Evolutionary conservation across 2,329 filamentous ascomycete genomes (phyloP).

Genomic region (Dichotomopilus funicola): DNA sequence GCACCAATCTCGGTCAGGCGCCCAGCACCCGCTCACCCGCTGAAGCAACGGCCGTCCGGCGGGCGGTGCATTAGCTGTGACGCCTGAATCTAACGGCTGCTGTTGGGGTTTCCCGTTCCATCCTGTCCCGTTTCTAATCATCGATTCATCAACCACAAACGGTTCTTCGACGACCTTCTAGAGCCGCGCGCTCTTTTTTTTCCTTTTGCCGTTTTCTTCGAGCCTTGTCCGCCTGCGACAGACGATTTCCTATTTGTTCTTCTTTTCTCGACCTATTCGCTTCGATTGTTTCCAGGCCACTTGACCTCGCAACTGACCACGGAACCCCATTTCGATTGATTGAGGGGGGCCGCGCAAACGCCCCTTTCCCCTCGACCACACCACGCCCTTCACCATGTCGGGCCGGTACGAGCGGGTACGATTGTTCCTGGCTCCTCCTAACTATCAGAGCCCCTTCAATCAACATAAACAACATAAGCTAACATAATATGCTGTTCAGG

Average conservation of each 20-base stretch:
- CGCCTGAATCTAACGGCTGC: neutral
- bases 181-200: neutral
- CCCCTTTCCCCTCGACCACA: neutral
- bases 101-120: neutral
- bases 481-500: conserved; percentile 32
- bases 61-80: neutral
- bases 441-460: neutral
- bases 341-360: neutral
- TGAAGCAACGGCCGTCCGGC: neutral
- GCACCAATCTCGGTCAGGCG: conserved; percentile 4
- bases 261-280: neutral
- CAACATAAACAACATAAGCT: neutral
- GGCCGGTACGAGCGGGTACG: conserved; percentile 54
- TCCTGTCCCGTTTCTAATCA: neutral
- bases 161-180: neutral
- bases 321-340: neutral
- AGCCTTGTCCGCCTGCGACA: too few relatives aligned
- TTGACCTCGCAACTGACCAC: neutral
- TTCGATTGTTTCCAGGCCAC: neutral
- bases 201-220: neutral
- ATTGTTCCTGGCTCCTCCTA: conserved; percentile 2
- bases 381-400: conserved; percentile 36
- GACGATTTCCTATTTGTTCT: conserved; percentile 3
- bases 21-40: neutral
- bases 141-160: neutral